phyloP scores from a whole-genome alignment of 139 green algal genomes.

The Pleodorina starrii region DNA sequence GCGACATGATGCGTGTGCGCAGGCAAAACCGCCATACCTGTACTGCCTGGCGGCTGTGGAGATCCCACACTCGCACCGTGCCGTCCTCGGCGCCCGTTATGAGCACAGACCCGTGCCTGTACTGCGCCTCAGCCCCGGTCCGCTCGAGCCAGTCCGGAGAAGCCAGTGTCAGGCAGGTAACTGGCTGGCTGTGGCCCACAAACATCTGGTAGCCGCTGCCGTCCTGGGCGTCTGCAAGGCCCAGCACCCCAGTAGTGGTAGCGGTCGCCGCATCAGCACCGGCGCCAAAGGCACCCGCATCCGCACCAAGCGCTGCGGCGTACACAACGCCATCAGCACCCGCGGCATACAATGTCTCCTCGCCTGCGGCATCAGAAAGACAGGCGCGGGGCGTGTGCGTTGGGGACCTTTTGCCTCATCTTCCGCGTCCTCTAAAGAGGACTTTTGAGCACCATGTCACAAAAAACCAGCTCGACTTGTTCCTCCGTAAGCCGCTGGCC shows the following conservation, averaged over 20 bases:
- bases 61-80: conserved; percentile 83
- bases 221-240: neutral
- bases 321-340: conserved; percentile 85
- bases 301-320: conserved; percentile 62
- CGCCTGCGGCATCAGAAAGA: conserved; percentile 47
- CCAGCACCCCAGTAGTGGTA: neutral
- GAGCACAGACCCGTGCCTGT: conserved; percentile 47
- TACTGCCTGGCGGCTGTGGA: conserved; percentile 79
- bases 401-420: no score
- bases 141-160: neutral
- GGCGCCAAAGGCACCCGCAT: neutral
- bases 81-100: conserved; percentile 81
- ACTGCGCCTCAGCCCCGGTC: neutral
- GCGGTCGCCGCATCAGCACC: neutral
- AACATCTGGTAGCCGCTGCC: conserved; percentile 33
- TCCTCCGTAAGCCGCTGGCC: neutral
- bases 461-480: neutral
- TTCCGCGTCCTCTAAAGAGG: neutral
- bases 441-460: neutral
- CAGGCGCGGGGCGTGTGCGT: neutral
- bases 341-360: conserved; percentile 87
- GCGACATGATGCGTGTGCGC: neutral
- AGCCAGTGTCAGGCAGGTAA: conserved; percentile 71
- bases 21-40: conserved; percentile 20
- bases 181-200: conserved; percentile 69